Conservation (phyloP, 2,329 filamentous ascomycete species). For the Stachybotrys elegans region DNA sequence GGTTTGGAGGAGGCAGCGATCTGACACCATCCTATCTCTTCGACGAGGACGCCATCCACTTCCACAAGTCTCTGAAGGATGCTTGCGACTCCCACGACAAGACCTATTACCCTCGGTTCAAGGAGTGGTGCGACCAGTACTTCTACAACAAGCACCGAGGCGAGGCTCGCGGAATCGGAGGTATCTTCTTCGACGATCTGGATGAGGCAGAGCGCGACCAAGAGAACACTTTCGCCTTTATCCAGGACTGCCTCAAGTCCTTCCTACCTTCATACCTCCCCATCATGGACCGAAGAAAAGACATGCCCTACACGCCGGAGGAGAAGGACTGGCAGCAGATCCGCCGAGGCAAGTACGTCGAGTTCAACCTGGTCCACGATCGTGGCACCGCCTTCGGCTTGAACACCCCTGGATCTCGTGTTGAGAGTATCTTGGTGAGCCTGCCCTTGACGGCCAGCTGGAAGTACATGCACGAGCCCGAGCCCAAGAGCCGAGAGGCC, state of each 20-base stretch:
- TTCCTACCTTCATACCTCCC: slow-evolving; percentile 91
- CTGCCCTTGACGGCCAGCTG: slow-evolving; percentile 87
- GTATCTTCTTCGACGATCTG: slow-evolving; percentile 98
- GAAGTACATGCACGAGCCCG: slow-evolving; percentile 91
- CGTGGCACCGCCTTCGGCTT: slow-evolving; percentile 90
- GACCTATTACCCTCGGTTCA: slow-evolving; percentile 88
- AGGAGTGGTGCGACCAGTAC: slow-evolving; percentile 98
- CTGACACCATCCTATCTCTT: slow-evolving; percentile 91
- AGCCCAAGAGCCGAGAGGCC: slow-evolving; percentile 71
- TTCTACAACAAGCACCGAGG: slow-evolving; percentile 89
- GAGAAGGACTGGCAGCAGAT: slow-evolving; percentile 98
- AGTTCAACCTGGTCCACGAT: slow-evolving; percentile 98
- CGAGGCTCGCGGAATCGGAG: slow-evolving; percentile 83
- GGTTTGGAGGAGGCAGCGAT: slow-evolving; percentile 95
- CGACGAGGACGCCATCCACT: slow-evolving; percentile 94
- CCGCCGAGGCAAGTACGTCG: slow-evolving; percentile 88
- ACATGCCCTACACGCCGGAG: slow-evolving; percentile 80
- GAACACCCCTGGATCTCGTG: slow-evolving; percentile 82
- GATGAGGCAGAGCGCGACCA: slow-evolving; percentile 82
- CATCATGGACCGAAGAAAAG: slow-evolving; percentile 81
- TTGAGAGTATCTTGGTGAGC: slow-evolving; percentile 98
- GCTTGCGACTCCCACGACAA: slow-evolving; percentile 92
- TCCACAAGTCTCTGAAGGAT: slow-evolving; percentile 89
- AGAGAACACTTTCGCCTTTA: slow-evolving; percentile 85
- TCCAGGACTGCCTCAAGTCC: slow-evolving; percentile 76